A percentile compares a stretch with the other conserved stretches of the same genome.
Evolutionary conservation across 441 rosid genomes (phyloP).

Genomic region (Arabidopsis hybrid): DNA sequence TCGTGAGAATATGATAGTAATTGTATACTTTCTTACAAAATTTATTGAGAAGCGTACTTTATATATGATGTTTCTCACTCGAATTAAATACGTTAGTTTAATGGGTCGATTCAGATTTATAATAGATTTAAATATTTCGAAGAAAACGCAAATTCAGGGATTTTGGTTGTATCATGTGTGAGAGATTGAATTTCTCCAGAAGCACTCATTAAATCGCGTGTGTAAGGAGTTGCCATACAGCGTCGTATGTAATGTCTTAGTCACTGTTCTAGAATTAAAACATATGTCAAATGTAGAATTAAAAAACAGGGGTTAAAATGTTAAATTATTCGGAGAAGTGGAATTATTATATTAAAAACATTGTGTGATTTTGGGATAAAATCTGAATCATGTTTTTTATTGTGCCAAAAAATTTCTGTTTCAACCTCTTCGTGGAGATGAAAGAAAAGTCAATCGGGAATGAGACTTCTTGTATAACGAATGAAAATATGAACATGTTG

Average conservation of each 20-base stretch:
- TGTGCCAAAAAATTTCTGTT: neutral
- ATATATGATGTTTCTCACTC: constrained; percentile 32
- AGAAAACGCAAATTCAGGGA: constrained; percentile 7
- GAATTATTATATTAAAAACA: neutral
- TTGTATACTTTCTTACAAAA: constrained; percentile 13
- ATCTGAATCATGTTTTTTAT: neutral
- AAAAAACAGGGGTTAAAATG: too few species aligned
- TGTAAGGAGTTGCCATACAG: constrained; percentile 18
- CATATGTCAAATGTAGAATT: neutral
- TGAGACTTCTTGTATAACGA: neutral
- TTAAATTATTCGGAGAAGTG: neutral
- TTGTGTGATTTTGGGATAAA: neutral
- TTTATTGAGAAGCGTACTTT: constrained; percentile 32
- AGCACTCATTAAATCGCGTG: constrained; percentile 11
- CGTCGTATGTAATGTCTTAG: constrained; percentile 21
- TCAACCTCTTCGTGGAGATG: neutral
- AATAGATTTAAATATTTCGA: neutral
- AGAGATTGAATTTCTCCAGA: constrained; percentile 10
- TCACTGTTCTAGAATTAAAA: neutral
- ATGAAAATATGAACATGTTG: neutral
- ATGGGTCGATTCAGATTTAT: constrained; percentile 21
- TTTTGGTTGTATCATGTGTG: neutral
- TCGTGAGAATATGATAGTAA: neutral
- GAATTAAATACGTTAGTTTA: constrained; percentile 20
- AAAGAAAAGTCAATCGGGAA: neutral